Conservation (phyloP, 2,329 filamentous ascomycete species). For the Penicillium sp. region DNA sequence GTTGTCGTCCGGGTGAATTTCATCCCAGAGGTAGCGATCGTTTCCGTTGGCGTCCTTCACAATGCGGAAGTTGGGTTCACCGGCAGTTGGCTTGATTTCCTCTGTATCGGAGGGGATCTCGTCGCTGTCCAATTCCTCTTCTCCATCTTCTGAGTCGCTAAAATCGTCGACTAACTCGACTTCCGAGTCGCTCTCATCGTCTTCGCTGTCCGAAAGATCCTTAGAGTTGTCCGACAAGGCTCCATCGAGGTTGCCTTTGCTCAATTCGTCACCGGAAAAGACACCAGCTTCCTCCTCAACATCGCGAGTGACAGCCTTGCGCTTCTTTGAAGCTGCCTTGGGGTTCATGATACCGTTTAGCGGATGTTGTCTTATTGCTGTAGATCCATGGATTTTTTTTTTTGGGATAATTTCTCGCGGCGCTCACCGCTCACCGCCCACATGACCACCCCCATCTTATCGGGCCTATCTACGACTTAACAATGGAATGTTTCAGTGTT, state of each 20-base stretch:
- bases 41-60: conserved; percentile 86
- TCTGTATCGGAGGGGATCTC: conserved; percentile 50
- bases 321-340: conserved; percentile 54
- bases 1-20: conserved; percentile 92
- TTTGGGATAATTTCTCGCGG: conserved; percentile 21
- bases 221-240: conserved; percentile 43
- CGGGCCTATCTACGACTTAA: conserved; percentile 16
- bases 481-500: background rate
- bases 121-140: conserved; percentile 50
- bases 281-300: conserved; percentile 49
- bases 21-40: conserved; percentile 84
- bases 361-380: conserved; percentile 10
- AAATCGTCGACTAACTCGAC: conserved; percentile 58
- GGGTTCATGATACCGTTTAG: conserved; percentile 31
- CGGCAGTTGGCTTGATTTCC: conserved; percentile 32
- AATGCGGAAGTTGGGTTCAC: conserved; percentile 56
- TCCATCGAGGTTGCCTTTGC: conserved; percentile 42
- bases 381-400: conserved; percentile 26
- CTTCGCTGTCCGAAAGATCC: conserved; percentile 37
- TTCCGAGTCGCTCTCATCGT: conserved; percentile 42
- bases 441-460: conserved; percentile 32
- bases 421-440: conserved; percentile 40
- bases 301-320: conserved; percentile 61
- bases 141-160: conserved; percentile 48
- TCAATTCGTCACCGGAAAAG: conserved; percentile 61